Conservation (phyloP, 2,329 filamentous ascomycete genomes). For the Neodidymelliopsis sp. region DNA sequence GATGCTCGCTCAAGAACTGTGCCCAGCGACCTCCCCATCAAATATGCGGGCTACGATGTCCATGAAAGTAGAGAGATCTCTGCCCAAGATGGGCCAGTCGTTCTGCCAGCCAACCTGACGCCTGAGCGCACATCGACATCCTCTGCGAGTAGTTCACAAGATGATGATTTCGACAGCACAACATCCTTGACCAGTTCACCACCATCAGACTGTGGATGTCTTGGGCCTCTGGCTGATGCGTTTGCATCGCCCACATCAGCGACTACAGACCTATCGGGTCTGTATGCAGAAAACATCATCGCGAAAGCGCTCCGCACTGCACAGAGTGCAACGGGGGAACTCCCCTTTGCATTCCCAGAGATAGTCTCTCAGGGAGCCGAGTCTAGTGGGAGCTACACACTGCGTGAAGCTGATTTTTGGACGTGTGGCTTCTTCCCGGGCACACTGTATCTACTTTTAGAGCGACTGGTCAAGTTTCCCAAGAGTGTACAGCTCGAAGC, state of each 20-base stretch:
- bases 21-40: no score
- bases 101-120: neutral
- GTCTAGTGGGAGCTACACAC: conserved; percentile 46
- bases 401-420: conserved; percentile 55
- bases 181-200: conserved; percentile 24
- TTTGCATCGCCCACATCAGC: neutral
- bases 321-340: conserved; percentile 16
- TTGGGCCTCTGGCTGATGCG: neutral
- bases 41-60: no score
- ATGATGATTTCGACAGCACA: conserved; percentile 4
- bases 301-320: conserved; percentile 29
- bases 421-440: conserved; percentile 60
- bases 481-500: conserved; percentile 18
- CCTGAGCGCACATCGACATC: conserved; percentile 5
- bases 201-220: conserved; percentile 14
- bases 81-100: no score
- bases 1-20: no score
- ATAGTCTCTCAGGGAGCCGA: conserved; percentile 22
- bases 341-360: conserved; percentile 28
- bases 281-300: conserved; percentile 28
- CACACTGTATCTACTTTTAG: conserved; percentile 52
- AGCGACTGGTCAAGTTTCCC: conserved; percentile 42
- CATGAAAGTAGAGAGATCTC: no score
- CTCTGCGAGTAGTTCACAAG: conserved; percentile 7
- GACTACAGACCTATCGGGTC: conserved; percentile 10